Conservation (phyloP, 352 stramenopile genomes). For the Nothophytophthora sp. region DNA sequence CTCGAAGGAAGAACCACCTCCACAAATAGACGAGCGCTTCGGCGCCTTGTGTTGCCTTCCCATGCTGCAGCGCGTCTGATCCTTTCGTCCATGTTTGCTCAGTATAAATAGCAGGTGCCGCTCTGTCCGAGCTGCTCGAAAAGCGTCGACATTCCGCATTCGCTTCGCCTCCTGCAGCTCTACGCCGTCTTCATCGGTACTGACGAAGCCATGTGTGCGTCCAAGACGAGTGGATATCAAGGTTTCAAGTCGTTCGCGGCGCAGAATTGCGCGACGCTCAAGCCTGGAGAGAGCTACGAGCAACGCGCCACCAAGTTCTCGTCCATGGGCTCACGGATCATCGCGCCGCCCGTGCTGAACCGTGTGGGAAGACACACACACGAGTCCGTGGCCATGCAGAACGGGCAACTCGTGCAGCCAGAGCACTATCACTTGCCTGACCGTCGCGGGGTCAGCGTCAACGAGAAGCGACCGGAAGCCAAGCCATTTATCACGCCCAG, state of each 20-base stretch:
- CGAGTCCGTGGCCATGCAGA: slow-evolving; percentile 54
- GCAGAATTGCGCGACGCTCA: slow-evolving; percentile 74
- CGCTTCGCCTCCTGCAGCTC: too few species aligned
- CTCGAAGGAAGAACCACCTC: slow-evolving; percentile 34
- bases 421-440: slow-evolving; percentile 68
- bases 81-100: not conserved
- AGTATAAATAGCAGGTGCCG: slow-evolving; percentile 19
- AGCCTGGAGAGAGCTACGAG: slow-evolving; percentile 71
- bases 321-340: slow-evolving; percentile 70
- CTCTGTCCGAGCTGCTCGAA: too few species aligned
- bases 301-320: slow-evolving; percentile 78
- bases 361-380: slow-evolving; percentile 52
- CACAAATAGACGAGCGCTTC: slow-evolving; percentile 31
- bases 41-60: slow-evolving; percentile 16
- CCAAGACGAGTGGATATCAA: slow-evolving; percentile 70
- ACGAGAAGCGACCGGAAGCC: slow-evolving; percentile 30
- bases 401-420: slow-evolving; percentile 40
- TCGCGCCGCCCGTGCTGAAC: slow-evolving; percentile 57
- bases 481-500: slow-evolving; percentile 65
- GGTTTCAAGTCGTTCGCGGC: slow-evolving; percentile 73
- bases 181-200: too few species aligned
- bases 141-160: too few species aligned
- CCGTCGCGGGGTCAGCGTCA: slow-evolving; percentile 51
- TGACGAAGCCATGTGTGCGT: slow-evolving; percentile 42
- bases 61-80: too few species aligned